A percentile compares a stretch with the other conserved stretches of the same genome.
Evolutionary conservation across 495 filamentous ascomycete genomes (phyloP).

Genomic region (Chaetomium fimeti): DNA sequence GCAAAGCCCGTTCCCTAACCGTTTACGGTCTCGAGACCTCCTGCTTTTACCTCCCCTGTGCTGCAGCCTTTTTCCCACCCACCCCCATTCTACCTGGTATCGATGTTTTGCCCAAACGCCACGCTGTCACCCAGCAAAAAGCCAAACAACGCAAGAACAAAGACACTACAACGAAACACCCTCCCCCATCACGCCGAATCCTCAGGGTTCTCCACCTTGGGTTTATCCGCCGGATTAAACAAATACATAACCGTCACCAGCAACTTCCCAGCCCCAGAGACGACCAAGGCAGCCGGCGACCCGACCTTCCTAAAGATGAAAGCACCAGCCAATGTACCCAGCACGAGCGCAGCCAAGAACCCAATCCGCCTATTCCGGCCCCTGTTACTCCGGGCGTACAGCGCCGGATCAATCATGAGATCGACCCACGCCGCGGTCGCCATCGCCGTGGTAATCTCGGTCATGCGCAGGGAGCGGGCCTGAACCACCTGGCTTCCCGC

Average conservation of each 20-base stretch:
- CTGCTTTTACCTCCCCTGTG: background rate
- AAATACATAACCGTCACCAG: conserved; percentile 47
- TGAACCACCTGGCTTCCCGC: conserved; percentile 61
- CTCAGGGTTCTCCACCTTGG: conserved; percentile 22
- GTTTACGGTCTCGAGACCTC: too few relatives aligned
- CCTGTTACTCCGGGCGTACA: conserved; percentile 48
- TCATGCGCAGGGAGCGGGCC: conserved; percentile 53
- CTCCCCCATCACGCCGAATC: conserved; percentile 24
- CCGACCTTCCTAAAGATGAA: conserved; percentile 44
- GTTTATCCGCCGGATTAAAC: conserved; percentile 42
- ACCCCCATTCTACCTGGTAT: background rate
- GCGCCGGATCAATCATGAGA: conserved; percentile 53
- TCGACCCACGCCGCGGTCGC: conserved; percentile 65
- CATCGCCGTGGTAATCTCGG: conserved; percentile 67
- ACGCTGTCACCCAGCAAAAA: background rate
- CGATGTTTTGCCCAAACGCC: background rate
- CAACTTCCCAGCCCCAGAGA: conserved; percentile 47
- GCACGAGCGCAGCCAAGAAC: conserved; percentile 51
- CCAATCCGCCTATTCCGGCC: conserved; percentile 51
- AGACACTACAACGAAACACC: too few relatives aligned
- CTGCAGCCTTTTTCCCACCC: too few relatives aligned
- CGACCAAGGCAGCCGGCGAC: conserved; percentile 43
- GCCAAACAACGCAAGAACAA: background rate
- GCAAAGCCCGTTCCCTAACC: too few relatives aligned
- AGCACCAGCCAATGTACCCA: conserved; percentile 56